These are phyloP conservation scores for Carex sylvatica DNA, from an alignment of 202 grass and related monocot genomes.

Conservation along the genomic window DNA sequence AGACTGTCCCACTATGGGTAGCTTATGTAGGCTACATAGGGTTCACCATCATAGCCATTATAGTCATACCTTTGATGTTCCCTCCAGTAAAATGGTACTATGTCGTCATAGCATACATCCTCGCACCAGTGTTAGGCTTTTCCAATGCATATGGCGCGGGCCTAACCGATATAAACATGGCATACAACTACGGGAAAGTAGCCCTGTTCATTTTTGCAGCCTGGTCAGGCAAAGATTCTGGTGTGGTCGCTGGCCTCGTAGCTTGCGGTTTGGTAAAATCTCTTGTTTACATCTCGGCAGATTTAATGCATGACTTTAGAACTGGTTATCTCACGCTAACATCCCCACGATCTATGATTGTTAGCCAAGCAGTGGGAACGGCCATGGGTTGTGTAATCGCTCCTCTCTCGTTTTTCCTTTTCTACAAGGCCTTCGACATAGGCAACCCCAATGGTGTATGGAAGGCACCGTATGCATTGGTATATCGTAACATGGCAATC, in stretches of 20 bases:
- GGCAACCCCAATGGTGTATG: slow-evolving; percentile 75
- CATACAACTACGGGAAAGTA: slow-evolving; percentile 93
- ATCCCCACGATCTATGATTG: slow-evolving; percentile 85
- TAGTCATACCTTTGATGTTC: slow-evolving; percentile 75
- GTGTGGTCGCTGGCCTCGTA: slow-evolving; percentile 76
- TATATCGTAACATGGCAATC: slow-evolving; percentile 97
- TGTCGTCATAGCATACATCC: slow-evolving; percentile 64
- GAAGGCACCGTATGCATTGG: slow-evolving; percentile 93
- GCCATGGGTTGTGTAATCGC: slow-evolving; percentile 79
- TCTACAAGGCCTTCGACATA: slow-evolving; percentile 86
- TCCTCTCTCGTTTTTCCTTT: slow-evolving; percentile 85
- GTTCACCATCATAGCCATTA: slow-evolving; percentile 47
- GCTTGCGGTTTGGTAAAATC: slow-evolving; percentile 75
- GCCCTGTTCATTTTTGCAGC: slow-evolving; percentile 79
- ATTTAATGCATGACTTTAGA: slow-evolving; percentile 96
- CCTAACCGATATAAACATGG: slow-evolving; percentile 95
- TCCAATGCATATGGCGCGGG: slow-evolving; percentile 92
- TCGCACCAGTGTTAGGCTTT: slow-evolving; percentile 75
- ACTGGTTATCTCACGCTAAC: slow-evolving; percentile 87
- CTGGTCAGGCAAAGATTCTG: slow-evolving; percentile 71
- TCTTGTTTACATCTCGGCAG: slow-evolving; percentile 78
- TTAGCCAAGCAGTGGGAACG: slow-evolving; percentile 64
- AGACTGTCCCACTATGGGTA: slow-evolving; percentile 64
- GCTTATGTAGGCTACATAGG: slow-evolving; percentile 50
- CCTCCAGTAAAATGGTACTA: slow-evolving; percentile 89